Conservation (phyloP, 805 yeast genomes). For the Phaffomyces opuntiae region DNA sequence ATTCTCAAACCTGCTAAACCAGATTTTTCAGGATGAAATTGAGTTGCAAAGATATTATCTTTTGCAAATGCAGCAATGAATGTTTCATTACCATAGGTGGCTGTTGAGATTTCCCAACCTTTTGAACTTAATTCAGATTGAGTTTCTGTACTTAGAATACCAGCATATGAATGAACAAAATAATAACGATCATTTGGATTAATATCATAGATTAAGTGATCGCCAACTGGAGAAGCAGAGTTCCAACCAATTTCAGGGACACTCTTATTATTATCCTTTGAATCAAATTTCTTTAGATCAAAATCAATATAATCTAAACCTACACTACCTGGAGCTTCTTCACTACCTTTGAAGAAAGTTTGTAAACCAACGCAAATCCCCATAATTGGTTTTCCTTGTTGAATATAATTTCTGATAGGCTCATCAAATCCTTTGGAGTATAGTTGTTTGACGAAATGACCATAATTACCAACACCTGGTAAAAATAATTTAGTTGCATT, state of each 20-base stretch:
- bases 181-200: slow-evolving; percentile 69
- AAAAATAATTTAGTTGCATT: slow-evolving; percentile 56
- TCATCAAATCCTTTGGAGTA: slow-evolving; percentile 51
- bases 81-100: slow-evolving; percentile 69
- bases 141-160: slow-evolving; percentile 39
- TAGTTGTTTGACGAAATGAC: slow-evolving; percentile 79
- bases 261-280: slow-evolving; percentile 48
- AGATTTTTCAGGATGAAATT: slow-evolving; percentile 98
- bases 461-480: slow-evolving; percentile 98
- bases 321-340: slow-evolving; percentile 54
- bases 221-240: slow-evolving; percentile 28
- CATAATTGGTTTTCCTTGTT: slow-evolving; percentile 81
- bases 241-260: slow-evolving; percentile 99
- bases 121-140: slow-evolving; percentile 26
- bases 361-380: slow-evolving; percentile 98
- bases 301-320: slow-evolving; percentile 58
- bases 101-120: slow-evolving; percentile 69
- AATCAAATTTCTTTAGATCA: slow-evolving; percentile 54
- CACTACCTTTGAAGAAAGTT: slow-evolving; percentile 67
- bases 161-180: slow-evolving; percentile 94
- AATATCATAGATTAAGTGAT: slow-evolving; percentile 48
- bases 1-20: slow-evolving; percentile 84
- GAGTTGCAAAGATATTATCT: slow-evolving; percentile 87
- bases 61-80: slow-evolving; percentile 78
- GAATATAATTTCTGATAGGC: slow-evolving; percentile 61